phyloP scores from a whole-genome alignment of 2,329 filamentous ascomycete genomes.

The Leptographium radiaticola region DNA sequence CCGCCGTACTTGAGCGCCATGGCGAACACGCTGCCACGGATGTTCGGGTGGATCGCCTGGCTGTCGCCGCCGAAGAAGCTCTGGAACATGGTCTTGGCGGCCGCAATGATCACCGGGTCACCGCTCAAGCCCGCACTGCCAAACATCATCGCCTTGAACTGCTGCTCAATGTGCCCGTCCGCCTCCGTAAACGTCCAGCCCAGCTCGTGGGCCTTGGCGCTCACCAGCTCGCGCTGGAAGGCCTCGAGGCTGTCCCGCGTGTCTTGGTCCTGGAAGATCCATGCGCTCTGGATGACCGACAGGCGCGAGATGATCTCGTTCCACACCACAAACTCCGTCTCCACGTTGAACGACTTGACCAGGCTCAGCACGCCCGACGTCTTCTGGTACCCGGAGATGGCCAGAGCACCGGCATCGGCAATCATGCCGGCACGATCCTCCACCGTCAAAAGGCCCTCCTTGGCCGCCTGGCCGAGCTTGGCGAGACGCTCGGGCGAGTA shows the following conservation, averaged over 20 bases:
- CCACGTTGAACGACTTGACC: conserved; percentile 72
- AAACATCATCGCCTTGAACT: conserved; percentile 90
- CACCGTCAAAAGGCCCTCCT: conserved; percentile 64
- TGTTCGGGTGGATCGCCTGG: conserved; percentile 79
- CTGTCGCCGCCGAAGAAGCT: conserved; percentile 71
- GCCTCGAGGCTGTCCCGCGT: conserved; percentile 64
- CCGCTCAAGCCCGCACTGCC: conserved; percentile 68
- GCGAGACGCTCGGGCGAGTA: conserved; percentile 73
- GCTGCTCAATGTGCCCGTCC: conserved; percentile 82
- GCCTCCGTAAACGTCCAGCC: conserved; percentile 79
- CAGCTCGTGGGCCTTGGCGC: conserved; percentile 68
- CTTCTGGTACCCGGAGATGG: conserved; percentile 83
- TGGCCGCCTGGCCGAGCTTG: conserved; percentile 81
- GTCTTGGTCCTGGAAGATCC: conserved; percentile 73
- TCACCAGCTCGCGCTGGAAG: conserved; percentile 69
- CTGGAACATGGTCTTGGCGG: conserved; percentile 80
- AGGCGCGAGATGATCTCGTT: conserved; percentile 77
- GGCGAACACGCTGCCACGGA: conserved; percentile 74
- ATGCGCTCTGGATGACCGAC: conserved; percentile 66
- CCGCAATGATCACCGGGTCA: conserved; percentile 64
- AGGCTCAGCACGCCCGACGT: conserved; percentile 80
- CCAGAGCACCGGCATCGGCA: conserved; percentile 79
- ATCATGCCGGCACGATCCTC: conserved; percentile 94
- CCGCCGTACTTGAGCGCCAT: conserved; percentile 77
- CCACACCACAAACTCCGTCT: conserved; percentile 89